Evolutionary conservation across 805 yeast species (phyloP).

Genomic region (Wickerhamomyces chambardii): DNA sequence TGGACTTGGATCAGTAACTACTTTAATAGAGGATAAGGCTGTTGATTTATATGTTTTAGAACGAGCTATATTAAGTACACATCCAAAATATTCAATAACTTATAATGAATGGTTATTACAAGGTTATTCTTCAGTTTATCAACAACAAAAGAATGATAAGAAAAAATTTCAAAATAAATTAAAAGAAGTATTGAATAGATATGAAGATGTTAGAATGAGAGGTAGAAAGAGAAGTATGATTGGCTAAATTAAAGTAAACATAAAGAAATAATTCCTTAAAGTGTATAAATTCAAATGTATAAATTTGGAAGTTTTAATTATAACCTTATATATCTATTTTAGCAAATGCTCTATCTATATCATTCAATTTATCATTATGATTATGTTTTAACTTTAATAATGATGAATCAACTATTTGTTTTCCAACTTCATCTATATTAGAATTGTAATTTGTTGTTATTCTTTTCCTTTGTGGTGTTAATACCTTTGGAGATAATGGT

Average conservation of each 20-base stretch:
- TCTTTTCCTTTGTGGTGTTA: slow-evolving; percentile 11
- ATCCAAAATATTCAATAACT: slow-evolving; percentile 56
- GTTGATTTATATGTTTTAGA: slow-evolving; percentile 95
- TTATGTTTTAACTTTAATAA: no score
- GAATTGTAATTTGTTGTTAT: not conserved
- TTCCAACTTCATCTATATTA: not conserved
- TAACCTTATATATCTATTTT: slow-evolving; percentile 2
- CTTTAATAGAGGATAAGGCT: slow-evolving; percentile 83
- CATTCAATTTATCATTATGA: slow-evolving; percentile 1
- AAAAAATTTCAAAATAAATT: slow-evolving; percentile 27
- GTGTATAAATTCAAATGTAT: no score
- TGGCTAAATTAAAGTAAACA: slow-evolving; percentile 38
- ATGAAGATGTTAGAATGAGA: slow-evolving; percentile 80
- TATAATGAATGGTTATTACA: slow-evolving; percentile 66
- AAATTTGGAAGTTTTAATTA: not conserved
- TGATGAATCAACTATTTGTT: not conserved
- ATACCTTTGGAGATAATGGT: slow-evolving; percentile 2
- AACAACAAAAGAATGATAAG: slow-evolving; percentile 9
- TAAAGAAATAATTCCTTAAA: no score
- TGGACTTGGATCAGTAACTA: slow-evolving; percentile 76
- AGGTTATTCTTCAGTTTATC: slow-evolving; percentile 47
- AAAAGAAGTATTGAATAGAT: slow-evolving; percentile 49
- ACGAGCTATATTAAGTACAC: slow-evolving; percentile 86
- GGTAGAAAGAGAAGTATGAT: slow-evolving; percentile 95
- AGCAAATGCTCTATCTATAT: slow-evolving; percentile 16